Percentiles rank a stretch among this genome's conserved stretches.
phyloP scores from a whole-genome alignment of 2,329 filamentous ascomycete species.

The Capronia epimyces region DNA sequence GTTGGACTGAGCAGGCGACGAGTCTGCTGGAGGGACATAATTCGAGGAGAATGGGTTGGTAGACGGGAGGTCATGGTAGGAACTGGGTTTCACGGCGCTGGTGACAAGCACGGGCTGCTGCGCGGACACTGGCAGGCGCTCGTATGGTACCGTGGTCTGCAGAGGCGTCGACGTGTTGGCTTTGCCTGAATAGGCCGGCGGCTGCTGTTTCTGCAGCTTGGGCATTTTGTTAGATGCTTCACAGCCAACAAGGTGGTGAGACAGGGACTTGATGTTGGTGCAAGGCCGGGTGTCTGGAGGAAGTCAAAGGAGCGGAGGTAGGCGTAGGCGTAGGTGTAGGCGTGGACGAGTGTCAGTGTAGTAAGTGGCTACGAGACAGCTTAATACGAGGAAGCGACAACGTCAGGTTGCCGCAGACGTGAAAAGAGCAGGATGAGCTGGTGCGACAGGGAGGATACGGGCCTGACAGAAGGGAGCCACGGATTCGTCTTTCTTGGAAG shows the following conservation, averaged over 20 bases:
- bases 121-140: conserved; percentile 17
- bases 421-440: not conserved
- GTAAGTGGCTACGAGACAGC: not conserved
- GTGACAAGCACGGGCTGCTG: conserved; percentile 22
- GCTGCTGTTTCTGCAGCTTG: conserved; percentile 22
- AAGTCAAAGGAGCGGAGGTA: not conserved
- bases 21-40: conserved; percentile 9
- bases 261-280: not conserved
- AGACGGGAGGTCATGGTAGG: conserved; percentile 18
- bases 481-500: not conserved
- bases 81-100: conserved; percentile 15
- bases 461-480: not conserved
- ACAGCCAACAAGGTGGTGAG: not conserved
- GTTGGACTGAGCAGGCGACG: not conserved
- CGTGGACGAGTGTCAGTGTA: too few relatives aligned
- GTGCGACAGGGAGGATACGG: not conserved
- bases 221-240: conserved; percentile 16
- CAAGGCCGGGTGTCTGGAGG: not conserved
- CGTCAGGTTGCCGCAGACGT: not conserved
- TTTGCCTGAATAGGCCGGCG: conserved; percentile 15
- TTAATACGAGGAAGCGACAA: not conserved
- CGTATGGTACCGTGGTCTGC: conserved; percentile 20
- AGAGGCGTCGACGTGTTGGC: conserved; percentile 8
- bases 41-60: conserved; percentile 23
- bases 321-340: not conserved